A percentile compares a stretch with the other conserved stretches of the same genome.
Evolutionary conservation across 768 basidiomycete genomes (phyloP).

Genomic region (Trametes meyenii): DNA sequence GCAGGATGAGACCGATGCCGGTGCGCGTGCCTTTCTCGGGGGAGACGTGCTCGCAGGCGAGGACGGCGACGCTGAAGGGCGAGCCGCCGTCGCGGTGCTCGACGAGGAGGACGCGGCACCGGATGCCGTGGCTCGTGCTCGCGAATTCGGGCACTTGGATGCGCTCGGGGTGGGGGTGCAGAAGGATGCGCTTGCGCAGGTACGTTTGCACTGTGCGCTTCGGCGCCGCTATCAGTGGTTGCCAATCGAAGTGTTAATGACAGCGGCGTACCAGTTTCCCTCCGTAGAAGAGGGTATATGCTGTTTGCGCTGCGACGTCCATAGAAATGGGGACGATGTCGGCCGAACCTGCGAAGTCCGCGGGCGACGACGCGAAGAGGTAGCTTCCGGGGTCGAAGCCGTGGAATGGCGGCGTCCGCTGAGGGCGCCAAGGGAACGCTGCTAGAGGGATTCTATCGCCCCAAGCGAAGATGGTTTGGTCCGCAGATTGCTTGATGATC

Average conservation of each 20-base stretch:
- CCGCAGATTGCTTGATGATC: slow-evolving; percentile 18
- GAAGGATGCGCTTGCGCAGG: not conserved
- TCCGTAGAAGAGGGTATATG: not conserved
- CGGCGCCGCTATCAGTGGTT: not conserved
- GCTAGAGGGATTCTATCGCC: slow-evolving; percentile 9
- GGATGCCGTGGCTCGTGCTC: slow-evolving; percentile 14
- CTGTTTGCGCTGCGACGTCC: not conserved
- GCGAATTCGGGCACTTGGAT: slow-evolving; percentile 17
- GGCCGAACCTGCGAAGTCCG: slow-evolving; percentile 5
- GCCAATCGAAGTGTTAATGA: not conserved
- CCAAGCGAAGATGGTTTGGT: slow-evolving; percentile 22
- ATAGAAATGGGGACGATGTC: slow-evolving; percentile 8
- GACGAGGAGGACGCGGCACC: slow-evolving; percentile 11
- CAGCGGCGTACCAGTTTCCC: not conserved
- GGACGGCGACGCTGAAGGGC: slow-evolving; percentile 8
- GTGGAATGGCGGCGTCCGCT: not conserved
- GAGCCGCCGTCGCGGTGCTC: not conserved
- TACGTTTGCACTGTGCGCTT: not conserved
- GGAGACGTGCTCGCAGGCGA: slow-evolving; percentile 12
- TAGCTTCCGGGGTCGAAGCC: slow-evolving; percentile 16
- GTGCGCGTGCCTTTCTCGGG: not conserved
- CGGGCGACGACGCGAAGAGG: slow-evolving; percentile 17
- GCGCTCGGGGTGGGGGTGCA: not conserved
- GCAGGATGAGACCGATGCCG: not conserved
- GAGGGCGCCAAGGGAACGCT: not conserved